Evolutionary conservation across 768 basidiomycete genomes (phyloP), one percentile per base, ranked within the genome.

Genomic region (Cubamyces lactineus): DNA sequence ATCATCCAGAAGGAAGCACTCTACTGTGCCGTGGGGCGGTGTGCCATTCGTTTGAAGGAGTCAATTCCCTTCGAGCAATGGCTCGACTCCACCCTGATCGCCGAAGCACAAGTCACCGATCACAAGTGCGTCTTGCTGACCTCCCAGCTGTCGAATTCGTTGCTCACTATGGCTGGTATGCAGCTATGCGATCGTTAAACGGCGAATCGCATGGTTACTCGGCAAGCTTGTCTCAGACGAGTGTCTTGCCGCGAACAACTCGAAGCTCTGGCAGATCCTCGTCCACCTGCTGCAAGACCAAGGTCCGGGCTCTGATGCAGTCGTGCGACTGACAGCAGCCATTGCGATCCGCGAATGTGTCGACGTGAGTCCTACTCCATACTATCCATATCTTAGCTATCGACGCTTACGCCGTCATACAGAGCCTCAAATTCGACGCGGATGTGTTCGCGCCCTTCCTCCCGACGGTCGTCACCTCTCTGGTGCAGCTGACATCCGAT

Each of bases 191-290:
- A 91, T 98, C 56, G 84, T 98, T 63, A 96, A 98, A 73, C 85
- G 94, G n/a, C 85, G 96, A 34, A 90, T 98, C 65, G 94, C 96
- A 1, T 97, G 95, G 94, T 78, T 98, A 4, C 83, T 98, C 48
- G 95, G 96, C 24, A 90, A 88, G 80, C 94, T 93, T 91, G 81
- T 94, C 38, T 78, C 84, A 15, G 89, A 94, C 49, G 81, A 83
- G 59, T 86, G 86, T 64, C 74, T 82, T 19, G 77, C 82, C 15
- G 80, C 85, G 1, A 84, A 84, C 48, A 85, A 88, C 62, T 77
- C 84, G 2, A 75, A 80, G 55, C 77, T 95, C 28, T 98, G 94
- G 93, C 83, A 92, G 64, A 81, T 94, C 30, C 79, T 98, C 0
- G 78, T 90, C 8, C 86, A 92, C 70, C 82, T 98, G 23, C 73